Conservation (phyloP, 805 yeast genomes). For the Cyberlindnera euphorbiae region DNA sequence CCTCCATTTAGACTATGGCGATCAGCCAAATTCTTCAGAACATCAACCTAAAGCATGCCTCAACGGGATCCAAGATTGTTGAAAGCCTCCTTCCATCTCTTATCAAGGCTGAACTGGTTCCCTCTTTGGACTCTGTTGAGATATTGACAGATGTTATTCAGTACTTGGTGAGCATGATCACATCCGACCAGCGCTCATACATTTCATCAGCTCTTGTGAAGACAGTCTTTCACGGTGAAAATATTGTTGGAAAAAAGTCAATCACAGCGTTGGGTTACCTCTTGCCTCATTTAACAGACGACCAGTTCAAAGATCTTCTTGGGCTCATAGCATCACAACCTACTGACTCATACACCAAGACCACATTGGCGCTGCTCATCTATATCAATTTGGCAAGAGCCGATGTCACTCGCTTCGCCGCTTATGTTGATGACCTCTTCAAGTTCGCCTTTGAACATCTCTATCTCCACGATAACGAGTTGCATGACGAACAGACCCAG, state of each 20-base stretch:
- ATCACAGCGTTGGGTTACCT: slow-evolving; percentile 44
- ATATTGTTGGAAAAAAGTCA: slow-evolving; percentile 47
- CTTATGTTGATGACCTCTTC: slow-evolving; percentile 19
- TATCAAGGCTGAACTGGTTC: slow-evolving; percentile 27
- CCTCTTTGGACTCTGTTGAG: slow-evolving; percentile 54
- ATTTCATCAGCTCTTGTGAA: slow-evolving; percentile 29
- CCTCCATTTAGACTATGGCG: slow-evolving; percentile 27
- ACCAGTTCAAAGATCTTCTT: slow-evolving; percentile 23
- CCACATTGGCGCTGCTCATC: slow-evolving; percentile 17
- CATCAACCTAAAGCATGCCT: slow-evolving; percentile 20
- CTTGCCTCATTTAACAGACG: slow-evolving; percentile 25
- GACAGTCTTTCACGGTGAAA: slow-evolving; percentile 36
- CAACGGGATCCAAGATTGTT: slow-evolving; percentile 29
- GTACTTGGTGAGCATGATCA: slow-evolving; percentile 40
- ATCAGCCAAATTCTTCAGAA: slow-evolving; percentile 23
- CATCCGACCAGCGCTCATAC: slow-evolving; percentile 30
- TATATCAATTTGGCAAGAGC: slow-evolving; percentile 26
- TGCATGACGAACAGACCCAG: slow-evolving; percentile 37
- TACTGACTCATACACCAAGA: slow-evolving; percentile 19
- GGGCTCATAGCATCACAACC: slow-evolving; percentile 18
- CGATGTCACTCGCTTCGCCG: slow-evolving; percentile 24
- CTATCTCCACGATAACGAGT: slow-evolving; percentile 25
- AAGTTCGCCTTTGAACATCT: slow-evolving; percentile 23
- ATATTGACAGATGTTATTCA: slow-evolving; percentile 51
- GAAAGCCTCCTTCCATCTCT: slow-evolving; percentile 36